These are phyloP conservation scores for Eimeria necatrix DNA, from an alignment of 169 alveolate genomes.

Conservation along the genomic window DNA sequence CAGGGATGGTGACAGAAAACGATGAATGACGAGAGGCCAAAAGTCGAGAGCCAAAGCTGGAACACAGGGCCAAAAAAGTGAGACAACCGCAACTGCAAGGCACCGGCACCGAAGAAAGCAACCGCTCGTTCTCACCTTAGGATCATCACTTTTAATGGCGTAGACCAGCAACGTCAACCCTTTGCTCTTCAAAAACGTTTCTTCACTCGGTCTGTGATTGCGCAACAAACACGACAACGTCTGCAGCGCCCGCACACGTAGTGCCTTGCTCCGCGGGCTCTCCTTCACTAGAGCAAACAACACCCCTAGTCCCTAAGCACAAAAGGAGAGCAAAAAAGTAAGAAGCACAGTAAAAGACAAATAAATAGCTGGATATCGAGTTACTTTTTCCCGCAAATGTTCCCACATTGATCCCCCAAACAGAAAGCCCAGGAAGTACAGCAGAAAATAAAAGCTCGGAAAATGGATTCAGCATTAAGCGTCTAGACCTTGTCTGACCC, in stretches of 20 bases:
- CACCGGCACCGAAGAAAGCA: no score
- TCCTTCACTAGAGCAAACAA: slow-evolving; percentile 31
- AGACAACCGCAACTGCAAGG: no score
- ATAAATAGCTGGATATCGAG: background rate
- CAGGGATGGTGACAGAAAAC: no score
- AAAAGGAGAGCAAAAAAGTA: background rate
- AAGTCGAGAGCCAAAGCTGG: no score
- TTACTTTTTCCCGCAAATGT: background rate
- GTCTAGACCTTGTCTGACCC: background rate
- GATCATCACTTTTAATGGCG: slow-evolving; percentile 36
- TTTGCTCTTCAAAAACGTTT: background rate
- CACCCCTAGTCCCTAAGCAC: slow-evolving; percentile 43
- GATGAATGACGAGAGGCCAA: no score
- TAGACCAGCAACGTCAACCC: slow-evolving; percentile 55
- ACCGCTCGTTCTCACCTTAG: background rate
- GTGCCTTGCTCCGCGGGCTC: slow-evolving; percentile 15
- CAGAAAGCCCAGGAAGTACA: no score
- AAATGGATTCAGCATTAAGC: background rate
- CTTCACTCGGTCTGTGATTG: slow-evolving; percentile 40
- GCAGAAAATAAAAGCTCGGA: no score
- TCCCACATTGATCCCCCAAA: no score
- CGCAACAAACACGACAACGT: slow-evolving; percentile 61
- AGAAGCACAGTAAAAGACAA: background rate
- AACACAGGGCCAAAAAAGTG: no score
- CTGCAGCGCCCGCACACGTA: slow-evolving; percentile 57